phyloP scores from a whole-genome alignment of 176 grass and related monocot genomes.

The Musa beccarii region DNA sequence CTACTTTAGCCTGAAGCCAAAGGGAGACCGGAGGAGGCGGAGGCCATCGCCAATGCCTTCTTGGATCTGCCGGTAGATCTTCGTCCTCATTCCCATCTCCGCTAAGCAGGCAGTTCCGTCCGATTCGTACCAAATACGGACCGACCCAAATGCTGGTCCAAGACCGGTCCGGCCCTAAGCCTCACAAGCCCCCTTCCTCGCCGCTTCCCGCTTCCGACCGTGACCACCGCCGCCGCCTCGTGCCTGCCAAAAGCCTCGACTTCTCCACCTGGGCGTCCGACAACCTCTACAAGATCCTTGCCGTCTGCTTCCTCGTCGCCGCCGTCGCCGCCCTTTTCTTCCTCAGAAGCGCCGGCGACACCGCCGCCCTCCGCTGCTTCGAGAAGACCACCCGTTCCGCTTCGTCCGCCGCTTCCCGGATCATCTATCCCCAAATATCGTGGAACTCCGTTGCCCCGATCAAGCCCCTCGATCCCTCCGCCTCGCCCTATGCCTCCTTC shows the following conservation, averaged over 20 bases:
- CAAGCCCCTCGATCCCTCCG: background rate
- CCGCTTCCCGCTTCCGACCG: conserved; percentile 1
- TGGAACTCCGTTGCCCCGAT: conserved; percentile 62
- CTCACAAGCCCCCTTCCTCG: conserved; percentile 13
- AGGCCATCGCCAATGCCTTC: too few relatives aligned
- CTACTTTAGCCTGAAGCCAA: background rate
- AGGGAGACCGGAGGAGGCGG: too few relatives aligned
- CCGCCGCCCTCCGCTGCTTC: conserved; percentile 70
- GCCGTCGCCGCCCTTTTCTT: conserved; percentile 76
- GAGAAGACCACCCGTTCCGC: conserved; percentile 32
- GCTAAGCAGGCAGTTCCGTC: background rate
- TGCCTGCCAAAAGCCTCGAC: conserved; percentile 79
- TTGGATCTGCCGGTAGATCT: background rate
- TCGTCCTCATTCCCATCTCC: background rate
- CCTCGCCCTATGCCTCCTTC: conserved; percentile 50
- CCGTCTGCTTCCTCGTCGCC: conserved; percentile 44
- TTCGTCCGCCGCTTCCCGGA: conserved; percentile 22
- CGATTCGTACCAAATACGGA: conserved; percentile 22
- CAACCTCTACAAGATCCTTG: conserved; percentile 69
- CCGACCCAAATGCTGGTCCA: conserved; percentile 61
- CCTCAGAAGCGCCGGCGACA: conserved; percentile 64
- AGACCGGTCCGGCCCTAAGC: conserved; percentile 26
- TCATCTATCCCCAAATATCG: conserved; percentile 53
- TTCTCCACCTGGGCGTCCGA: conserved; percentile 74
- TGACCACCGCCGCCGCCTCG: conserved; percentile 31